Evolutionary conservation across 305 asterid species (phyloP), one percentile per base, ranked within the genome.

Genomic region (Fraxinus dipetala): DNA sequence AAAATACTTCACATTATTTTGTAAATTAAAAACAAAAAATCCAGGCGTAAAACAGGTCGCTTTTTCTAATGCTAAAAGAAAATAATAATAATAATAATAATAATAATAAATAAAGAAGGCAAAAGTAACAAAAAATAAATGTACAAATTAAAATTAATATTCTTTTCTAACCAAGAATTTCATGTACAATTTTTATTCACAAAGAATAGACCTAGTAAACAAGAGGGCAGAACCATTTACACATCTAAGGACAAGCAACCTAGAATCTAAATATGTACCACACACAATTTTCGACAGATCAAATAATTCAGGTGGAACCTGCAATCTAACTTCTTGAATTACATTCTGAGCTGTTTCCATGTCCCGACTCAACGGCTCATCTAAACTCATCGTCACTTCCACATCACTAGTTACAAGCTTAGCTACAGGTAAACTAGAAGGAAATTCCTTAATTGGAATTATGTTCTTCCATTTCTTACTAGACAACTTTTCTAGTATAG

Each of bases 251-350:
- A 94, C 84, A 11, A 90, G 93, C 85, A 94, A 81, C 90, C 96
- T 92, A 22, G 95, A 85, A 87, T 94, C 98, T 1, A 94, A 87
- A 34, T 90, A 95, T 6, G 99, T 94, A 18, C 98, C 99, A 70
- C 97, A 95, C 1, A 95, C 91, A 9, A 95, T 85, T 74, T 90
- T 92, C 0, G 97, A 91, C 38, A 89, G 84, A 86, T 94, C 99
- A 70, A 94, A 94, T 80, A 90, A 59, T 85, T 94, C 99, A 1
- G 96, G 95, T 0, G 99, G 99, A n/a, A 94, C 83, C 69, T 94
- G 99, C 78, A 83, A 87, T 76, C 93, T 89, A 75, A 90, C 92
- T 73, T 95, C 98, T 0, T 85, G 88, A 40, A 93, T 78, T 22
- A 93, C 94, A 34, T 81, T 83, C 79, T 87, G 91, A 13, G 96